These are phyloP conservation scores for Nyctanthes arbortristis DNA, from an alignment of 257 asterid genomes.

Conservation along the genomic window DNA sequence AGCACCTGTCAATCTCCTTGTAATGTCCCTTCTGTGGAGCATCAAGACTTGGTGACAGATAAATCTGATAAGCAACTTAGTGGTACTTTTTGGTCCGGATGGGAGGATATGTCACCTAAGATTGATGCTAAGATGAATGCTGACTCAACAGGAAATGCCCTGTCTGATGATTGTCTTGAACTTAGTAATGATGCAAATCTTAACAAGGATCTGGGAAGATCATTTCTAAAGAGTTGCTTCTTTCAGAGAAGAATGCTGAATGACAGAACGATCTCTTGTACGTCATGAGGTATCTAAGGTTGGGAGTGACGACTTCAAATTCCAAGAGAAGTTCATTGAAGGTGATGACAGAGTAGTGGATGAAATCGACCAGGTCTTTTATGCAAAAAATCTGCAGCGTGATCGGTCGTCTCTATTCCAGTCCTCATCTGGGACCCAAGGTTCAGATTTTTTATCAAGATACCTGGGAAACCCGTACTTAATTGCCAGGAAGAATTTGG, in stretches of 20 bases:
- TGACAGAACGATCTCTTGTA: slow-evolving; percentile 37
- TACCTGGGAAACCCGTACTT: slow-evolving; percentile 32
- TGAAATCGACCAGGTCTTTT: slow-evolving; percentile 28
- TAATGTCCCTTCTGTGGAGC: slow-evolving; percentile 38
- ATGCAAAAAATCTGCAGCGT: slow-evolving; percentile 33
- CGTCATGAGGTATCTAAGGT: slow-evolving; percentile 40
- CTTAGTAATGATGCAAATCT: slow-evolving; percentile 33
- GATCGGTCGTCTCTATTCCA: slow-evolving; percentile 34
- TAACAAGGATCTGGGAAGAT: slow-evolving; percentile 32
- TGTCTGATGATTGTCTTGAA: slow-evolving; percentile 35
- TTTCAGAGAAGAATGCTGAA: slow-evolving; percentile 36
- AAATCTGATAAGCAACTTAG: slow-evolving; percentile 31
- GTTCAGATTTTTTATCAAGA: slow-evolving; percentile 27
- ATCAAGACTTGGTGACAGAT: slow-evolving; percentile 33
- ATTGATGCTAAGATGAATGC: slow-evolving; percentile 28
- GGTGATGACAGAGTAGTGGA: slow-evolving; percentile 35
- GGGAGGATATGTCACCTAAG: slow-evolving; percentile 35
- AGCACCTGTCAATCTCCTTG: slow-evolving; percentile 30
- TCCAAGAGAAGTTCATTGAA: slow-evolving; percentile 32
- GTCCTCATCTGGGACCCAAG: slow-evolving; percentile 36
- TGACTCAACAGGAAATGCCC: slow-evolving; percentile 27
- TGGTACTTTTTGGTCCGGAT: slow-evolving; percentile 35
- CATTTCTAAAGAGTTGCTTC: slow-evolving; percentile 52
- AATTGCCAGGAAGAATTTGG: slow-evolving; percentile 24
- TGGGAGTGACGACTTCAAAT: slow-evolving; percentile 32